These are phyloP conservation scores for Canariomyces notabilis DNA, from an alignment of 2,329 filamentous ascomycete species.

Conservation along the genomic window DNA sequence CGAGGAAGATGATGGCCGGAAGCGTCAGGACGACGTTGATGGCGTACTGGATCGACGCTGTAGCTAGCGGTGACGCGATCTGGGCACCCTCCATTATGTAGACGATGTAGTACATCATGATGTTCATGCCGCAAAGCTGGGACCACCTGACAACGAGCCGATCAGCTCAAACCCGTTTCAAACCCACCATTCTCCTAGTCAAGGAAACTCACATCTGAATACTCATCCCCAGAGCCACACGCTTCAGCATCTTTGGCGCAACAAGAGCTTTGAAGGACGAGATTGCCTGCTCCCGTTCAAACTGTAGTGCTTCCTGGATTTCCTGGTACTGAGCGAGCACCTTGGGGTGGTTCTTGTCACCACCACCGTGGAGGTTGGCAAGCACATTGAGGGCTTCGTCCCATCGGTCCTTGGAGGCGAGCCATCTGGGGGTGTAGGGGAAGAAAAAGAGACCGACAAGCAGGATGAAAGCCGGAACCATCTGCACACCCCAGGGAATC, in stretches of 20 bases:
- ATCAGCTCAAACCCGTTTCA: background rate
- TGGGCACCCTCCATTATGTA: conserved; percentile 56
- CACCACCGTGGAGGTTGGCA: conserved; percentile 53
- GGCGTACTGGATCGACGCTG: conserved; percentile 58
- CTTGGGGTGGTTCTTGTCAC: conserved; percentile 51
- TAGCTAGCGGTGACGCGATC: conserved; percentile 52
- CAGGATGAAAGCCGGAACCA: conserved; percentile 48
- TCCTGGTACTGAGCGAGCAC: conserved; percentile 61
- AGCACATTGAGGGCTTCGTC: conserved; percentile 58
- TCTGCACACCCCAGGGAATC: conserved; percentile 59
- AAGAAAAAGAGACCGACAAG: conserved; percentile 56
- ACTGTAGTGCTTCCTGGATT: conserved; percentile 49
- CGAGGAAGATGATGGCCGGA: conserved; percentile 56
- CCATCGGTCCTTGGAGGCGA: conserved; percentile 63
- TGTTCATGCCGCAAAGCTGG: conserved; percentile 56
- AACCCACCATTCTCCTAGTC: background rate
- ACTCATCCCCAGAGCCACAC: conserved; percentile 44
- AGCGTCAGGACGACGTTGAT: conserved; percentile 58
- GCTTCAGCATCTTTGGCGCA: conserved; percentile 48
- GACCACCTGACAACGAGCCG: conserved; percentile 47
- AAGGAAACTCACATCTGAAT: conserved; percentile 18
- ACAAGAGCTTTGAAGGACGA: conserved; percentile 47
- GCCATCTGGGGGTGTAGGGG: conserved; percentile 63
- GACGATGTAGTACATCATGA: conserved; percentile 55
- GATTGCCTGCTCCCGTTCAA: conserved; percentile 48